Conservation (phyloP, 2,329 filamentous ascomycete genomes). For the Phialophora macrospora region DNA sequence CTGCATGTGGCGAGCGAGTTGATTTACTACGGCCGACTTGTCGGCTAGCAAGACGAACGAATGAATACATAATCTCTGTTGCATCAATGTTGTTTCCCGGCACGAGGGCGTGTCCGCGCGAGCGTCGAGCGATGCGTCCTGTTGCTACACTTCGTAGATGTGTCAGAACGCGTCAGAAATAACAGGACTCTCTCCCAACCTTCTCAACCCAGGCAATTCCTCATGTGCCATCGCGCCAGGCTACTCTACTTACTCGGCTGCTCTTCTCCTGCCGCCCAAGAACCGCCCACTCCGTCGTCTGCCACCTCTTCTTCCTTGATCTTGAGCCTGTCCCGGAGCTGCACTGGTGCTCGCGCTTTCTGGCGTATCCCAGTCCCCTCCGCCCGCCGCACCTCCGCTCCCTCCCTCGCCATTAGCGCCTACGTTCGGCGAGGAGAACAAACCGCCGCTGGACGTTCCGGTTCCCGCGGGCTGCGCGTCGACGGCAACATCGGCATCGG, state of each 20-base stretch:
- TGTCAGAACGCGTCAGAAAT: too few species aligned
- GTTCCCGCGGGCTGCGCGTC: not conserved
- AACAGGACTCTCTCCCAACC: too few species aligned
- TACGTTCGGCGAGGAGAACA: slow-evolving; percentile 25
- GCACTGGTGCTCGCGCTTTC: not conserved
- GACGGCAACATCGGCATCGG: not conserved
- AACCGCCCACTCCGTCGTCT: slow-evolving; percentile 32
- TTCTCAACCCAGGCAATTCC: not conserved
- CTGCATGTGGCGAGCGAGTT: not conserved
- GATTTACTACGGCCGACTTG: not conserved
- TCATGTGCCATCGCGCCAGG: not conserved
- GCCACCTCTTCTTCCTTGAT: not conserved
- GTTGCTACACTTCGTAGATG: too few species aligned
- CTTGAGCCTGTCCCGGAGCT: slow-evolving; percentile 1
- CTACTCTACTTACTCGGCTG: not conserved
- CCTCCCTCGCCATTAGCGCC: not conserved
- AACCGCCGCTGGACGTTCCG: slow-evolving; percentile 23
- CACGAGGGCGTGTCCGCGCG: too few species aligned
- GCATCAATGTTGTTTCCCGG: not conserved
- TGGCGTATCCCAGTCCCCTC: slow-evolving; percentile 29
- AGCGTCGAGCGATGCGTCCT: too few species aligned
- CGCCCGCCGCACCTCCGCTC: not conserved
- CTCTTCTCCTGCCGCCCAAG: slow-evolving; percentile 22
- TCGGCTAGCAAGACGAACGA: not conserved
- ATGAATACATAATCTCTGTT: not conserved